Evolutionary conservation across 352 stramenopile genomes (phyloP).

Genomic region (Phytophthora parvispora): DNA sequence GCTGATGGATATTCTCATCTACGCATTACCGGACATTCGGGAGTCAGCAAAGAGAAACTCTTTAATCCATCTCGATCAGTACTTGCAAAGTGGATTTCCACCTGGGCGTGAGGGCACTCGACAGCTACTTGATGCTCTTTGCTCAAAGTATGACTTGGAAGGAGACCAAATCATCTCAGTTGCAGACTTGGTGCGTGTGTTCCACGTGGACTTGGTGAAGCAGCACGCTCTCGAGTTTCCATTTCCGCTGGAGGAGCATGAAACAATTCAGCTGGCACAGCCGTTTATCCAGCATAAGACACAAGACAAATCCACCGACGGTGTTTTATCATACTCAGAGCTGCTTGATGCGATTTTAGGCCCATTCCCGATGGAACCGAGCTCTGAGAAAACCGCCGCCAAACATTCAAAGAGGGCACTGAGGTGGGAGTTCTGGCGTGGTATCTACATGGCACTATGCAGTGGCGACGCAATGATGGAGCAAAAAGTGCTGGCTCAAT

Average conservation of each 20-base stretch:
- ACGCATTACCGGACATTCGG: slow-evolving; percentile 36
- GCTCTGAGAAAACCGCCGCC: background rate
- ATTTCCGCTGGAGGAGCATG: slow-evolving; percentile 48
- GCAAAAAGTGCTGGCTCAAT: slow-evolving; percentile 48
- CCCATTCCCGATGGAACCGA: background rate
- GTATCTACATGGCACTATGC: slow-evolving; percentile 47
- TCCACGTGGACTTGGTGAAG: slow-evolving; percentile 47
- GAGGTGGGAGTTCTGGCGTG: slow-evolving; percentile 48
- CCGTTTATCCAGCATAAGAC: slow-evolving; percentile 18
- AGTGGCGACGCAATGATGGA: slow-evolving; percentile 25
- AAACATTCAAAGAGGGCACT: slow-evolving; percentile 25
- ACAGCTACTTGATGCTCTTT: slow-evolving; percentile 46
- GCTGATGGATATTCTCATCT: slow-evolving; percentile 69
- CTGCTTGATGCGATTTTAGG: slow-evolving; percentile 53
- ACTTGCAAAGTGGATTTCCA: slow-evolving; percentile 55
- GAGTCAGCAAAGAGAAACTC: slow-evolving; percentile 27
- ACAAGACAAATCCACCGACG: background rate
- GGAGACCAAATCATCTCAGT: slow-evolving; percentile 46
- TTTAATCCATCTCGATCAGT: slow-evolving; percentile 42
- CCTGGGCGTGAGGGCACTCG: slow-evolving; percentile 13
- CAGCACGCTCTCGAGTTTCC: slow-evolving; percentile 40
- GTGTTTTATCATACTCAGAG: slow-evolving; percentile 45
- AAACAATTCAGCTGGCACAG: slow-evolving; percentile 42
- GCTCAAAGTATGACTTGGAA: slow-evolving; percentile 60
- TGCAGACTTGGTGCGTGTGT: slow-evolving; percentile 40